Evolutionary conservation across 257 asterid species (phyloP), one percentile per base, ranked within the genome.

Genomic region (Solanum bulbocastanum): DNA sequence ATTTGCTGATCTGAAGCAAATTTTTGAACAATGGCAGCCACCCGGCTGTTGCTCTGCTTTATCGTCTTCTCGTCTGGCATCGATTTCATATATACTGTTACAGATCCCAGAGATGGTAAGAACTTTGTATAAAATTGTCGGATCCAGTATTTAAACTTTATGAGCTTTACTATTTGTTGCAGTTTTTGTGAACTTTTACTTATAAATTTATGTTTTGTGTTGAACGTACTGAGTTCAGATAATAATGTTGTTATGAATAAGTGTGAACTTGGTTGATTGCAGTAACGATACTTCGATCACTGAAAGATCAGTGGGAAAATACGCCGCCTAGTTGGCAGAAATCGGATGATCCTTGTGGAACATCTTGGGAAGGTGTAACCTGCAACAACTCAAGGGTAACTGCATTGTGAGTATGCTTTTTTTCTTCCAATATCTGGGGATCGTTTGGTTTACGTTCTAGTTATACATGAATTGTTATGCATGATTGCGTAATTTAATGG

Each of bases 241-340:
- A 4, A 2, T 62, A 4, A 10, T 62, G 71, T 62, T n/a, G 13
- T n/a, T n/a, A 62, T 62, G 71, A 62, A n/a, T 62, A 62, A 62
- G 71, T 10, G 32, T 10, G 32, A 62, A 62, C 7, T 74, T 76
- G 83, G 37, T 72, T 37, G 13, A 25, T 36, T 93, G 93, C 94
- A 96, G 99, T 92, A n/a, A 96, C 95, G 1, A 96, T 94, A 81
- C 98, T 96, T 75, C 92, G 92, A 12, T 96, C 99, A 16, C 90
- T 96, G 84, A 96, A 94, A 91, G 95, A 92, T 79, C 97, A 94
- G 85, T 95, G 98, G 99, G 75, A 90, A 65, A 92, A 93, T 87
- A 91, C 92, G 12, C 99, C 99, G 8, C 97, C 96, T 6, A 94
- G 93, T 85, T 96, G 99, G 99, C 92, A 88, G 23, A 90, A 84